Evolutionary conservation across 306 rosid species (phyloP), one percentile per base, ranked within the genome.

Genomic region (Lathyrus oleraceus): DNA sequence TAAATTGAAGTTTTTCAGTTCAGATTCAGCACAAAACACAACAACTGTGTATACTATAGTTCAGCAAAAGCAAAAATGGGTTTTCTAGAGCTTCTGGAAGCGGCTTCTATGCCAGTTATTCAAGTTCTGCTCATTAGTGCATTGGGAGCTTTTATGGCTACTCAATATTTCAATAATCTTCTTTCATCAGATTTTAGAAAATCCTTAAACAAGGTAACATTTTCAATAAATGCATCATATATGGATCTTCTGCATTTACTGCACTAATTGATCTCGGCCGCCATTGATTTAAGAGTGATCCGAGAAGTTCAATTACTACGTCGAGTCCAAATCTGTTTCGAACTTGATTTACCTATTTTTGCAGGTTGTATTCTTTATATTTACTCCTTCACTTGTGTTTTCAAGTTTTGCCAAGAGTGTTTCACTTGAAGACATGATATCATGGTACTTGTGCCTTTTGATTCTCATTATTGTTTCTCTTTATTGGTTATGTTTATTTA

Each of bases 371-470:
- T 95, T 95, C 70, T 16, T 69, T 30, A 56, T 89, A n/a, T 89
- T 95, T 87, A 89, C 96, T 48, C 99, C 99, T 21, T 73, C 92
- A 11, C 95, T 91, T 17, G 72, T 95, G 36, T 95, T 95, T 64
- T 45, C 96, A 8, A 85, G 80, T 74, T 85, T 95, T 70, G 92
- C 95, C 51, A 58, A 76, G 71, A 86, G 91, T 52, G 92, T 95
- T 43, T 83, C 95, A 3, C 88, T 95, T 54, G 73, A 85, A 7
- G 96, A 95, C 71, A 87, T 95, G 71, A 84, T 81, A 81, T 91
- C 97, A 67, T 91, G 97, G 99, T 94, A 83, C 4, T 61, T 11
- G 9, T 30, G 10, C 3, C 44, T 43, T 57, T 48, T 28, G 0
- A 15, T 44, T 20, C 25, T 70, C 1, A 2, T 38, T 6, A 9